These are phyloP conservation scores for Cyberlindnera maritima DNA, from an alignment of 805 yeast genomes.

Conservation along the genomic window DNA sequence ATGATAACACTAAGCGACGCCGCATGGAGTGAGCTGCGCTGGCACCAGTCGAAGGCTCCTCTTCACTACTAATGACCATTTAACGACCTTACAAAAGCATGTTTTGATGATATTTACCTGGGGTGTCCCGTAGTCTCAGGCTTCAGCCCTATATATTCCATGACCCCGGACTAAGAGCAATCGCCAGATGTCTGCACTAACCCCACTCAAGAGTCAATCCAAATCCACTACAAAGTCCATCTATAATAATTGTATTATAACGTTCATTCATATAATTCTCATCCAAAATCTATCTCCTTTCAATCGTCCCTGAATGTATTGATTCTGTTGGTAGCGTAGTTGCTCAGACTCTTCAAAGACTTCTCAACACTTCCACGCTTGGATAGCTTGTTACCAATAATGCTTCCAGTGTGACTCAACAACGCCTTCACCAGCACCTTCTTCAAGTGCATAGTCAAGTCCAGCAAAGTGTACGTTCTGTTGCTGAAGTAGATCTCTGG, in stretches of 20 bases:
- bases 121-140: no score
- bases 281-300: background rate
- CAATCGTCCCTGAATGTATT: slow-evolving; percentile 19
- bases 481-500: slow-evolving; percentile 60
- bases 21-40: slow-evolving; percentile 20
- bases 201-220: no score
- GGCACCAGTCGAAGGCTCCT: no score
- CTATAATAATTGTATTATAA: background rate
- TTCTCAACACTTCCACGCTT: slow-evolving; percentile 29
- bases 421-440: slow-evolving; percentile 59
- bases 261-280: background rate
- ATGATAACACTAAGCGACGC: slow-evolving; percentile 30
- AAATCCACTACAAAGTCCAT: background rate
- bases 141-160: no score
- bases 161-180: no score
- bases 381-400: slow-evolving; percentile 71
- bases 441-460: slow-evolving; percentile 59
- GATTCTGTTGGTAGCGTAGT: slow-evolving; percentile 24
- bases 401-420: slow-evolving; percentile 67
- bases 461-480: slow-evolving; percentile 71
- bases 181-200: no score
- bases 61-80: background rate
- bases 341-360: slow-evolving; percentile 22
- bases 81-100: background rate
- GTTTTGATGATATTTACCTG: no score